phyloP scores from a whole-genome alignment of 2,329 filamentous ascomycete genomes.

The Rhynchosporium graminicola region DNA sequence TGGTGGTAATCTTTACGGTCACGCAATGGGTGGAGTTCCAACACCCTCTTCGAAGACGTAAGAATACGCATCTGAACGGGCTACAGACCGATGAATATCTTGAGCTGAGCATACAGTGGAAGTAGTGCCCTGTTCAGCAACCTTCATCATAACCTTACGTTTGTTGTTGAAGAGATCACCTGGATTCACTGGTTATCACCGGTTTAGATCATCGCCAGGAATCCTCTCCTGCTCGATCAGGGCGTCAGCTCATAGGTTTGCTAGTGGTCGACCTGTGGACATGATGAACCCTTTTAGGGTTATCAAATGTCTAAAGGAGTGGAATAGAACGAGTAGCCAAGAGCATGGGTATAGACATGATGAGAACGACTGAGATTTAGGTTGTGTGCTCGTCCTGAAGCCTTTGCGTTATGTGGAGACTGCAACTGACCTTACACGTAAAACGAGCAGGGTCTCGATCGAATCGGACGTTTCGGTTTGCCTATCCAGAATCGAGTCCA shows the following conservation, averaged over 20 bases:
- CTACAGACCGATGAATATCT: conserved; percentile 34
- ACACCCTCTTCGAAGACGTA: conserved; percentile 10
- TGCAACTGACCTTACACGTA: not conserved
- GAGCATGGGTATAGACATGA: conserved; percentile 8
- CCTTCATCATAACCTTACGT: conserved; percentile 44
- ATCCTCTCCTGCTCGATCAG: conserved; percentile 20
- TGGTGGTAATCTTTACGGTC: conserved; percentile 22
- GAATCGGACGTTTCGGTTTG: too few relatives aligned
- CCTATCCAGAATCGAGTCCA: too few relatives aligned
- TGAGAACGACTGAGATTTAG: not conserved
- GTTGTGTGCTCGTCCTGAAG: not conserved
- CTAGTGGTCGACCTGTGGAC: conserved; percentile 14
- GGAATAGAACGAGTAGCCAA: conserved; percentile 12
- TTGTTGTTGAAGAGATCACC: conserved; percentile 39
- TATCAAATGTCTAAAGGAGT: conserved; percentile 5
- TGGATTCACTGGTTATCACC: conserved; percentile 22
- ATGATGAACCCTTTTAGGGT: conserved; percentile 9
- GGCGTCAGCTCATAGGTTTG: conserved; percentile 15
- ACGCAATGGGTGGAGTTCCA: conserved; percentile 17
- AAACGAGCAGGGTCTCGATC: too few relatives aligned
- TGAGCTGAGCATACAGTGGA: conserved; percentile 46
- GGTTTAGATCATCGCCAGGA: conserved; percentile 20
- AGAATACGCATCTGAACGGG: conserved; percentile 11
- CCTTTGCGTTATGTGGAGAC: not conserved
- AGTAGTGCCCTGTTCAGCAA: conserved; percentile 43